Evolutionary conservation across 1,284 basidiomycete genomes (phyloP), one percentile per base, ranked within the genome.

Genomic region (Austroboletus olivaceoglutinosus): DNA sequence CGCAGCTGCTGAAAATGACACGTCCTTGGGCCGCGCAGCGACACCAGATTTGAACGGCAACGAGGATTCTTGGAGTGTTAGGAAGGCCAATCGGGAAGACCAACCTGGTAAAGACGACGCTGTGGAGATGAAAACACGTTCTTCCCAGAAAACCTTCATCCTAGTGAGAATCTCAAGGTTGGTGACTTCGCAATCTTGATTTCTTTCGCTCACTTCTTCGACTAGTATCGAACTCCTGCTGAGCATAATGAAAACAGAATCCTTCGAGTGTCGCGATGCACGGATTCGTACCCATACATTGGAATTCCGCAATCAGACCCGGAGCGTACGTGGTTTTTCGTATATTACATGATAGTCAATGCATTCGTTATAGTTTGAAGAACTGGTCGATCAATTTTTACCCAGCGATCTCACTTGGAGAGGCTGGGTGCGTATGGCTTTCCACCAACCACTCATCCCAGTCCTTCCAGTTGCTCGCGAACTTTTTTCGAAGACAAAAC

Each of bases 251-350:
- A 88, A 86, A 64, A 82, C 82, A 49, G 81, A 81, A 37, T 86
- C 85, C 0, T 86, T 89, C 58, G 81, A 86, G 52, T 88, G 82
- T 54, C 81, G 80, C 31, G 85, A 89, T 56, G 87, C 86, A 16
- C 80, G 79, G 25, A 88, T 89, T 62, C 79, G 78, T 52, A 89
- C 86, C 10, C 76, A 85, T 47, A 81, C 84, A 50, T 70, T 97
- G 43, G 85, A 89, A 61, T 95, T 93, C 69, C 81, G 83, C 56
- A 93, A 95, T 66, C 86, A 91, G 68, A 93, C 92, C 1, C 93
- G 85, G 82, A 91, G 88, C 69, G 88, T 90, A 68, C 58, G 86
- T 62, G 1, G 66, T 31, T 37, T 45, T 45, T 40, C 51, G 4
- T 39, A 47, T 33, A 22, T 48, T 46, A 27, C 36, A 45, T 43